Conservation (phyloP, 1,139 yeast species). For the Saccharomyces hybrid region DNA sequence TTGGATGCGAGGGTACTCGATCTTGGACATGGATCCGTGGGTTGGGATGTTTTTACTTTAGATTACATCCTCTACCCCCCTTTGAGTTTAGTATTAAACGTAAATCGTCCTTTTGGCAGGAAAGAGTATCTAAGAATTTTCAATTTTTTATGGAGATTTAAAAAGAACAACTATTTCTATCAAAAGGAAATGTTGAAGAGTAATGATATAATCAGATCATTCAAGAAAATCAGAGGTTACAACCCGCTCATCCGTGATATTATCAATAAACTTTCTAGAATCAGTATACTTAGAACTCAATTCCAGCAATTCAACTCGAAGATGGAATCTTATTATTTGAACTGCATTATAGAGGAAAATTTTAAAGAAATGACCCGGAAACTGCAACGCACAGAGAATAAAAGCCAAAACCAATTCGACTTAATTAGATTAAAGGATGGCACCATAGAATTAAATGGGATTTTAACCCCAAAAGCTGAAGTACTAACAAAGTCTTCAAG, state of each 20-base stretch:
- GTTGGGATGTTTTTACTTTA: constrained; percentile 90
- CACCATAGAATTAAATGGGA: constrained; percentile 9
- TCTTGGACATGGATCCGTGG: constrained; percentile 58
- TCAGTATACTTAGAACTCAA: constrained; percentile 21
- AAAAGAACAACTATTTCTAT: constrained; percentile 50
- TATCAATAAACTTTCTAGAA: constrained; percentile 20
- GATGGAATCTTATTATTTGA: constrained; percentile 20
- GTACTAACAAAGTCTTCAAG: background rate
- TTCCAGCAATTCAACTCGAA: constrained; percentile 22
- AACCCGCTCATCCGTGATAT: constrained; percentile 25
- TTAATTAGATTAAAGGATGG: constrained; percentile 12
- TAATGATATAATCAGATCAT: constrained; percentile 32
- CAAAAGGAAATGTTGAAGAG: constrained; percentile 41
- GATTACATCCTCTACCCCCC: constrained; percentile 67
- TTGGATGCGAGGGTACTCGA: constrained; percentile 79
- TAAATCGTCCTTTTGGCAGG: constrained; percentile 36
- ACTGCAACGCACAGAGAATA: constrained; percentile 17
- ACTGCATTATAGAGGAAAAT: constrained; percentile 29
- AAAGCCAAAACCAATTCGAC: constrained; percentile 8
- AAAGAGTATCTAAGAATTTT: constrained; percentile 72
- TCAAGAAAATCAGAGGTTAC: constrained; percentile 16
- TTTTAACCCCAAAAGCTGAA: constrained; percentile 15
- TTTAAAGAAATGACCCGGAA: constrained; percentile 36
- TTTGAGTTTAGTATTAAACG: constrained; percentile 38
- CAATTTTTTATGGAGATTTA: constrained; percentile 75